A percentile compares a stretch with the other conserved stretches of the same genome.
Conservation (phyloP, 2,329 filamentous ascomycete genomes). For the Xylariaceae sp. region DNA sequence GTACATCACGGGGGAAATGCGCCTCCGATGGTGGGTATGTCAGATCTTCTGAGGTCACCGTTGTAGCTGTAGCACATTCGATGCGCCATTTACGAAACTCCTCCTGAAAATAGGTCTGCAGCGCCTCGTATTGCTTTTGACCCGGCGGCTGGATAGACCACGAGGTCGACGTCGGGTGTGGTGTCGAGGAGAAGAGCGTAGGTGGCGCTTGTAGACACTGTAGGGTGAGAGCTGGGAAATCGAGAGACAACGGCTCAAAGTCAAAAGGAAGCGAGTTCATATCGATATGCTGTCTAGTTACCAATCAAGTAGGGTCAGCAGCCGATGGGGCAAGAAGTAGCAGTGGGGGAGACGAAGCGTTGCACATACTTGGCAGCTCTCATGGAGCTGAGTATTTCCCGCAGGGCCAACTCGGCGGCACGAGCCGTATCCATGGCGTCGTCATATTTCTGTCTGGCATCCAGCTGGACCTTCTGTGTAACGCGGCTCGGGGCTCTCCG, state of each 20-base stretch:
- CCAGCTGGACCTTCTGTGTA: constrained; percentile 58
- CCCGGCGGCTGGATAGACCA: constrained; percentile 79
- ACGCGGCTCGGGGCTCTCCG: constrained; percentile 44
- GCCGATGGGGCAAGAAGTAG: constrained; percentile 6
- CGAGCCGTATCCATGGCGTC: constrained; percentile 76
- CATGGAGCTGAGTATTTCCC: constrained; percentile 77
- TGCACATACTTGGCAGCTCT: constrained; percentile 67
- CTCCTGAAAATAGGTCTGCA: constrained; percentile 63
- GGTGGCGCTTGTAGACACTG: constrained; percentile 72
- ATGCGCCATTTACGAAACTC: constrained; percentile 65
- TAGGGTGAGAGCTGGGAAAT: constrained; percentile 80
- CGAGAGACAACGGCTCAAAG: constrained; percentile 80
- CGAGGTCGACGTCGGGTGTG: constrained; percentile 71
- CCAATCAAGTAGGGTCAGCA: constrained; percentile 14
- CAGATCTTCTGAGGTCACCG: constrained; percentile 47
- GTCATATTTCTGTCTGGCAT: constrained; percentile 57
- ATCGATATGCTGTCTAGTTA: constrained; percentile 50
- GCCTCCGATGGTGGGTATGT: constrained; percentile 42
- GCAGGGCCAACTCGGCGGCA: constrained; percentile 78
- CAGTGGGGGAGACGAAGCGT: not conserved
- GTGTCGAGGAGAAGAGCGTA: constrained; percentile 76
- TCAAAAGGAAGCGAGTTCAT: constrained; percentile 60
- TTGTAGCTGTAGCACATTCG: constrained; percentile 47
- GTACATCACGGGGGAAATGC: constrained; percentile 40
- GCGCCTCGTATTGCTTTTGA: constrained; percentile 67